Conservation (phyloP, 2,329 filamentous ascomycete genomes). For the Tolypocladium ovalisporum region DNA sequence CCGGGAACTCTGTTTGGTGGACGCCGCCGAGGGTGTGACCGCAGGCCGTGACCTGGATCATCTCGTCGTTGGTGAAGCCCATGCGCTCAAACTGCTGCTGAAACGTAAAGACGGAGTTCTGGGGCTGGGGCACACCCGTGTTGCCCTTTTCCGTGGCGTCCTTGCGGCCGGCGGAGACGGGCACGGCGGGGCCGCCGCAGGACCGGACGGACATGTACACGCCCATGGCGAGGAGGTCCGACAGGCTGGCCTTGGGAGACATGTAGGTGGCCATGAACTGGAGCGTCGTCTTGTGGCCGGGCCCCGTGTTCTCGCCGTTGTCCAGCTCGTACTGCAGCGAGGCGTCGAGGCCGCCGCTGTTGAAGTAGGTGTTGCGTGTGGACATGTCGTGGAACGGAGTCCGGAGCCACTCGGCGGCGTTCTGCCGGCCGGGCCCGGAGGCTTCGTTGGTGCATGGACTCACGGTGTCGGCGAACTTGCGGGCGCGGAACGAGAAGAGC, state of each 20-base stretch:
- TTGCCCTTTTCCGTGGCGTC: slow-evolving; percentile 39
- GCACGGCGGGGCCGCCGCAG: slow-evolving; percentile 45
- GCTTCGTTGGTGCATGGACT: slow-evolving; percentile 44
- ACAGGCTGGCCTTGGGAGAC: slow-evolving; percentile 37
- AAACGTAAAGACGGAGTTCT: slow-evolving; percentile 42
- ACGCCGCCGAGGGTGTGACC: slow-evolving; percentile 52
- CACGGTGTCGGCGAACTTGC: slow-evolving; percentile 45
- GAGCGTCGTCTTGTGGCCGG: slow-evolving; percentile 42
- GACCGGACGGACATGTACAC: slow-evolving; percentile 47
- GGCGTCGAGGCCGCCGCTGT: slow-evolving; percentile 44
- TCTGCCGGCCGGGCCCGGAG: slow-evolving; percentile 42
- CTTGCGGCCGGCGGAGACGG: slow-evolving; percentile 39
- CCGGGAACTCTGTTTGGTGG: slow-evolving; percentile 40
- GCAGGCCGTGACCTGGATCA: slow-evolving; percentile 50
- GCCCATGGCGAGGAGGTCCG: slow-evolving; percentile 47
- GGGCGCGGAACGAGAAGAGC: slow-evolving; percentile 39
- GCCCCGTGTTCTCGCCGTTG: slow-evolving; percentile 44
- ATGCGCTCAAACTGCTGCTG: slow-evolving; percentile 44
- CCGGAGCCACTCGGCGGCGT: slow-evolving; percentile 51
- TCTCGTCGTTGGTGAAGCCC: slow-evolving; percentile 44
- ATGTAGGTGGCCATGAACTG: slow-evolving; percentile 42
- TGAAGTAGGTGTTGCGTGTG: slow-evolving; percentile 35
- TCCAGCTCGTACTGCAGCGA: slow-evolving; percentile 49
- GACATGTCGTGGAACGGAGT: slow-evolving; percentile 53
- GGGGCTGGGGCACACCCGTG: slow-evolving; percentile 43